Conservation (phyloP, 2,329 filamentous ascomycete genomes). For the Ophiostoma triangulosporum region DNA sequence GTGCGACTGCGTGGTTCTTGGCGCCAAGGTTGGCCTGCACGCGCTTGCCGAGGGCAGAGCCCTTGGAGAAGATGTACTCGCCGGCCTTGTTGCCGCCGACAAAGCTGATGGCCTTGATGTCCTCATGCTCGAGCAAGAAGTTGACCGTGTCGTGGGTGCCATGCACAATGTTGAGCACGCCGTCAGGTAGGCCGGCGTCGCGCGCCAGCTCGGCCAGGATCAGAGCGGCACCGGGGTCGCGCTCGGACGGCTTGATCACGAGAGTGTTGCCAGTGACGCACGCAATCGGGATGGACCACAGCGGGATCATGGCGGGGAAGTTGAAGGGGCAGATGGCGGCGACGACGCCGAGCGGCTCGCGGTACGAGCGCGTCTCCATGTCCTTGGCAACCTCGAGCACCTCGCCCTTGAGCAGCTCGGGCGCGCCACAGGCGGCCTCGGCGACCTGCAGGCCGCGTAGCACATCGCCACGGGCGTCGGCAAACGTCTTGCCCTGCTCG, state of each 20-base stretch:
- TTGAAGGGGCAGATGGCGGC: constrained; percentile 83
- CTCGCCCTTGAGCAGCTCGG: constrained; percentile 70
- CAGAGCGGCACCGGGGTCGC: constrained; percentile 72
- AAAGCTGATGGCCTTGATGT: constrained; percentile 76
- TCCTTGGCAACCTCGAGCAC: constrained; percentile 76
- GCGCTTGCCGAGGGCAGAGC: constrained; percentile 73
- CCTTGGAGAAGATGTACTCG: constrained; percentile 71
- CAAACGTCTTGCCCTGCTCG: constrained; percentile 81
- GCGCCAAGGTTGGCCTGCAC: constrained; percentile 79
- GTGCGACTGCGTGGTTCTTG: constrained; percentile 76
- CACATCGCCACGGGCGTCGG: constrained; percentile 70
- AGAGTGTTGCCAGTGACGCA: constrained; percentile 73
- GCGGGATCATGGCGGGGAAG: constrained; percentile 82
- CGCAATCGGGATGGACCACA: constrained; percentile 77
- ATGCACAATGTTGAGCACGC: constrained; percentile 72
- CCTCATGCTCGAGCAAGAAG: constrained; percentile 72
- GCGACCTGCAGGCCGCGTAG: constrained; percentile 72
- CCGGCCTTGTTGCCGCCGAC: constrained; percentile 79
- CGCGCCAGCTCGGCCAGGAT: constrained; percentile 71
- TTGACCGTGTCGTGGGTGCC: constrained; percentile 69
- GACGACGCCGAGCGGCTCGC: constrained; percentile 67
- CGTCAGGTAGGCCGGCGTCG: constrained; percentile 69
- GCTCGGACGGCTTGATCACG: constrained; percentile 74
- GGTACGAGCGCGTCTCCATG: constrained; percentile 77
- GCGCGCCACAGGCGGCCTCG: constrained; percentile 67